These are phyloP conservation scores for Metschnikowia baotianmanensis DNA, from an alignment of 805 yeast genomes.

Conservation along the genomic window DNA sequence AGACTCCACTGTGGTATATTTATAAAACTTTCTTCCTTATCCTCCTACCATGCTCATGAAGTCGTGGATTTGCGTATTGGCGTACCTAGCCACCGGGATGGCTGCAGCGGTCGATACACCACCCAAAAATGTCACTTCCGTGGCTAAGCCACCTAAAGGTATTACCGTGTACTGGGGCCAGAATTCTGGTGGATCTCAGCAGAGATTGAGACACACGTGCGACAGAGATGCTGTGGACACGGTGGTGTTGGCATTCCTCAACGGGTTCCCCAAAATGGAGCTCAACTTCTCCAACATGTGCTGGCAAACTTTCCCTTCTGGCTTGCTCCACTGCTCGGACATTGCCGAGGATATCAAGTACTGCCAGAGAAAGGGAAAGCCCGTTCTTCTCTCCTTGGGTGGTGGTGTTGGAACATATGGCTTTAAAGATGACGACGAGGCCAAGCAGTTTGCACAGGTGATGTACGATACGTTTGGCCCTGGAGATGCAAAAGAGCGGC, in stretches of 20 bases:
- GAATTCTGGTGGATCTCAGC: conserved; percentile 51
- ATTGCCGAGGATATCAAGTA: conserved; percentile 16
- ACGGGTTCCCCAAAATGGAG: conserved; percentile 47
- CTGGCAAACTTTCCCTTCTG: conserved; percentile 43
- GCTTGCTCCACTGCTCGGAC: conserved; percentile 15
- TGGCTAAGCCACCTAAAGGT: conserved; percentile 22
- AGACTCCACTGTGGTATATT: no score
- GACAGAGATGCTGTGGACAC: conserved; percentile 66
- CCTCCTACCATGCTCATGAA: no score
- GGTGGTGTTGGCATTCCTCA: conserved; percentile 67
- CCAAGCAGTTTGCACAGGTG: conserved; percentile 49
- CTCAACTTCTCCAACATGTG: conserved; percentile 59
- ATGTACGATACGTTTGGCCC: conserved; percentile 42
- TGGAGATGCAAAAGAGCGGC: conserved; percentile 28
- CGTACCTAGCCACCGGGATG: no score
- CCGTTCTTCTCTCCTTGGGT: conserved; percentile 17
- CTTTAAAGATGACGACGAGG: conserved; percentile 49
- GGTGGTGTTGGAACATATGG: conserved; percentile 67
- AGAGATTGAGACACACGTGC: conserved; percentile 53
- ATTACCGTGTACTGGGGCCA: conserved; percentile 92
- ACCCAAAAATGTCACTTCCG: no score
- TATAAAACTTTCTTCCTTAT: no score
- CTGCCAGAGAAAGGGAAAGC: conserved; percentile 13
- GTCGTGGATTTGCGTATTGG: no score
- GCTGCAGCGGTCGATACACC: no score